A percentile compares a stretch with the other conserved stretches of the same genome.
Evolutionary conservation across 169 alveolate species (phyloP).

Genomic region (Plasmodium falciparum): DNA sequence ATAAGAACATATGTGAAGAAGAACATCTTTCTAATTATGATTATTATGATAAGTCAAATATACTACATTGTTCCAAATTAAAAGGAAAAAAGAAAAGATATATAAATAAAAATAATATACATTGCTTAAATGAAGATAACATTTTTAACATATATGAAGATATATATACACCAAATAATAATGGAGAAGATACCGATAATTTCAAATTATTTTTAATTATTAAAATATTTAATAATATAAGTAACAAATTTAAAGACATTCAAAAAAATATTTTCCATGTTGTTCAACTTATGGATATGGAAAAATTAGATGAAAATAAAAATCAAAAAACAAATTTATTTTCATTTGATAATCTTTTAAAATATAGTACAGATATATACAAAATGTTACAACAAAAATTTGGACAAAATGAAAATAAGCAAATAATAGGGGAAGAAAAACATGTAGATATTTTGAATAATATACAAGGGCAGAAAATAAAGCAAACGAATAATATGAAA

Average conservation of each 20-base stretch:
- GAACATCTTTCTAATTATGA: no score
- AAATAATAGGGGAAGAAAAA: not conserved
- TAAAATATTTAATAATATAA: conserved; percentile 28
- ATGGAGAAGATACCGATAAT: conserved; percentile 38
- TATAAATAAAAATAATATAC: no score
- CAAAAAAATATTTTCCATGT: conserved; percentile 43
- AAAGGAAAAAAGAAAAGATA: no score
- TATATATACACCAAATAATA: no score
- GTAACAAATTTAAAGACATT: conserved; percentile 5
- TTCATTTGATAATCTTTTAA: conserved; percentile 35
- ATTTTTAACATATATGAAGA: no score
- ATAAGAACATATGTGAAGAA: no score
- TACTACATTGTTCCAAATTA: no score
- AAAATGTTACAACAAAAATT: conserved; percentile 16
- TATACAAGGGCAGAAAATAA: not conserved
- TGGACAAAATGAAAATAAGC: not conserved
- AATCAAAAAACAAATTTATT: not conserved
- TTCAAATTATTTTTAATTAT: conserved; percentile 38
- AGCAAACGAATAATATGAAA: not conserved
- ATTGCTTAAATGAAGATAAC: no score
- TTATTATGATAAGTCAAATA: no score
- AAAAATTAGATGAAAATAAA: not conserved
- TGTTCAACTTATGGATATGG: not conserved
- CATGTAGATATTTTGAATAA: not conserved
- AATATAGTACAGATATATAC: conserved; percentile 17